Base-by-base conservation (phyloP, 768 basidiomycete genomes). In the Psilocybe subaeruginosa region DNA sequence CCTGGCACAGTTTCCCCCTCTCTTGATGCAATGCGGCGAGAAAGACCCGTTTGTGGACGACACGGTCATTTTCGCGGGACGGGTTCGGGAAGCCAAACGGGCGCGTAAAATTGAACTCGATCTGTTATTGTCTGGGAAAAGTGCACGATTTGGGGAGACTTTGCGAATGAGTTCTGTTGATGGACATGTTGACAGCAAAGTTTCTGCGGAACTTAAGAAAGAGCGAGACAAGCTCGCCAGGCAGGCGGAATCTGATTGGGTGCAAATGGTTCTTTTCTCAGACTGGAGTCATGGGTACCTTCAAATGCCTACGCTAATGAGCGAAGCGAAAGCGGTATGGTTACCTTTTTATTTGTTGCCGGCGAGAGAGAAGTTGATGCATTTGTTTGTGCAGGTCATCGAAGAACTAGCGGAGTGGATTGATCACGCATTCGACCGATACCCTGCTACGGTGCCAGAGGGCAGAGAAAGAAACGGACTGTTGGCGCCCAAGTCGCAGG, bases 221-320 rank as follows among this genome's bases (percentile, higher is more conserved):
- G 91, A 92, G 70, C 78, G 85, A 56, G 85, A 88, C 50, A 78
- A 79, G 61, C 79, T 92, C 48, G 78, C 77, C 3, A 70, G 79
- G 23, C 91, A 97, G 76, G 86, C 81, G 54, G 97, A 98, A 62
- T 89, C 92, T 63, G 95, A 97, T 72, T 96, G 95, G 95, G 94
- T 97, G 19, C 90, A 92, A 72, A 89, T 95, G 81, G 88, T 92
- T 64, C 84, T 98, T 59, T 93, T 97, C 74, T 91, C 92, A 31
- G 96, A 96, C 51, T 98, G 96, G 97, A 94, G 93, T 68, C 95
- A 97, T 74, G 97, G 95, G 39, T 98, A 95, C 77, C 82, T 97
- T 68, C 97, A 97, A 78, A 99, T 99, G 97, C 84, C 90, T 41
- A 78, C 85, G 23, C 74, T 98, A 67, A 92, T 99, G 86, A 78